Evolutionary conservation across 441 rosid species (phyloP), one percentile per base, ranked within the genome.

Genomic region (Isatis lusitanica): DNA sequence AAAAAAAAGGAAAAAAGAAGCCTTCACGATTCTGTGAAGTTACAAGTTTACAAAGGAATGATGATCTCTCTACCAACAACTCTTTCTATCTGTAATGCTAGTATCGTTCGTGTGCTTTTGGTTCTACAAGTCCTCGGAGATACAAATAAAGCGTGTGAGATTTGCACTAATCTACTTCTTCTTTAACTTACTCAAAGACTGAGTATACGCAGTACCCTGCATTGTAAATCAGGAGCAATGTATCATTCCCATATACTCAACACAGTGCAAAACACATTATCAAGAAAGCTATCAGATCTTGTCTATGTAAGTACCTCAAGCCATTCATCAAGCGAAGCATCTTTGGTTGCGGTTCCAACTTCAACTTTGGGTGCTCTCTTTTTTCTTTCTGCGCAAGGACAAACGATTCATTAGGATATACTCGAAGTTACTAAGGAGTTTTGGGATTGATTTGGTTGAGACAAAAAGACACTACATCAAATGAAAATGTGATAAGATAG

Each of bases 291-390:
- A 9, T 5, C 8, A 48, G 11, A 51, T 51, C 55, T 48, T 66
- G 51, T 47, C 24, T 28, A 21, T 21, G 67, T 26, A 48, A 66
- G 51, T 39, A 94, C 99, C 96, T 92, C 86, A 52, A 94, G 94
- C 99, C 99, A 94, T 76, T 94, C 99, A 51, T 92, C 97, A 88
- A 83, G 74, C 1, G 94, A 89, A 40, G 85, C 89, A 84, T 94
- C 96, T 46, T 85, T 88, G 68, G 85, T 73, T 60, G 80, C 81
- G 6, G 99, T 91, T 78, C 99, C 99, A 55, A 89, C 93, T 86
- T 94, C 98, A 71, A 94, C 96, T 85, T 89, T 92, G 8, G 94
- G 82, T 13, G 86, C 78, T 83, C 85, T 84, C 87, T 85, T 94
- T 85, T 94, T 24, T 89, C 83, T 91, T 90, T 94, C 98, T 95